These are phyloP conservation scores for Stemphylium lycopersici DNA, from an alignment of 2,329 filamentous ascomycete genomes.

Conservation along the genomic window DNA sequence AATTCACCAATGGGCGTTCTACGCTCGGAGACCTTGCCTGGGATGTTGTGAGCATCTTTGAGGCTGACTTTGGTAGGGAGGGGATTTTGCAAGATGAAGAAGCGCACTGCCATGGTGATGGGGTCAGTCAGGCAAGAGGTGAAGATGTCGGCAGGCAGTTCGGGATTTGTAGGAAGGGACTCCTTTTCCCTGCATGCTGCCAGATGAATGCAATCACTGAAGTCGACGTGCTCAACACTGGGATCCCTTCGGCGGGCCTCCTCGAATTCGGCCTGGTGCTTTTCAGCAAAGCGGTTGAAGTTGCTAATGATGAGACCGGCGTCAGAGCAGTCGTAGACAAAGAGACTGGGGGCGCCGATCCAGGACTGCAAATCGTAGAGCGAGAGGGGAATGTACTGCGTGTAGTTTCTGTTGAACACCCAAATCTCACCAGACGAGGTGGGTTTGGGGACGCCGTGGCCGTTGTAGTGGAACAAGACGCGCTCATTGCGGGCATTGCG, in stretches of 20 bases:
- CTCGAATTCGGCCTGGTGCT: constrained; percentile 87
- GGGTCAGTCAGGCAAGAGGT: constrained; percentile 95
- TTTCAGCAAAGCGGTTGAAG: constrained; percentile 92
- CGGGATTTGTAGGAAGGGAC: constrained; percentile 91
- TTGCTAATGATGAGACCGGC: constrained; percentile 95
- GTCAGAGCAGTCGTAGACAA: constrained; percentile 97
- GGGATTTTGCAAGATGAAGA: constrained; percentile 94
- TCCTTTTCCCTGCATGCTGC: constrained; percentile 91
- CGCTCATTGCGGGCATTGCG: constrained; percentile 95
- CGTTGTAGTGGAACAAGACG: constrained; percentile 98
- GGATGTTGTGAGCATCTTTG: constrained; percentile 85
- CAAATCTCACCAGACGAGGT: constrained; percentile 96
- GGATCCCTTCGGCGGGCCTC: constrained; percentile 79
- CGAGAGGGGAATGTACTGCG: constrained; percentile 96
- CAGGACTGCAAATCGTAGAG: constrained; percentile 94
- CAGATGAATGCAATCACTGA: constrained; percentile 88
- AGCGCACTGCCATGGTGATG: constrained; percentile 95
- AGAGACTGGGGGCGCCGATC: constrained; percentile 93
- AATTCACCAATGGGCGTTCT: constrained; percentile 93
- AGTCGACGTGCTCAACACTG: constrained; percentile 65
- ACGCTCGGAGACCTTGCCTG: constrained; percentile 88
- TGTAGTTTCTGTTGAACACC: constrained; percentile 99
- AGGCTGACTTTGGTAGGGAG: constrained; percentile 70
- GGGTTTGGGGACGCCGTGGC: constrained; percentile 94
- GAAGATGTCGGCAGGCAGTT: constrained; percentile 92